A percentile compares a stretch with the other conserved stretches of the same genome.
Evolutionary conservation across 2,329 filamentous ascomycete genomes (phyloP).

Genomic region (Huntiella omanensis): DNA sequence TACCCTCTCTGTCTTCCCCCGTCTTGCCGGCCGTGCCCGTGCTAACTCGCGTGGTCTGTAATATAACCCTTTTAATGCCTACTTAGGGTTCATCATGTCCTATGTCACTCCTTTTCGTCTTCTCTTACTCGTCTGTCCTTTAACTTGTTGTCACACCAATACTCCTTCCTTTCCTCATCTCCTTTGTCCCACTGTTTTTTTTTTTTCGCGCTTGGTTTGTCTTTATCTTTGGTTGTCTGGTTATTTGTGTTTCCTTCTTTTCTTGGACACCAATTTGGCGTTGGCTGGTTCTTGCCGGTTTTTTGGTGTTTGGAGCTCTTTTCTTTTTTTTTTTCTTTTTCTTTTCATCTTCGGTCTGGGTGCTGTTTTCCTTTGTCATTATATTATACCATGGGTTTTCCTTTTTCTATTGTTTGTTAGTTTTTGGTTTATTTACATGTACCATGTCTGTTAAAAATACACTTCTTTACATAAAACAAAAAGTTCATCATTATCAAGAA

Average conservation of each 20-base stretch:
- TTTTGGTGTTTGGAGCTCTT: constrained; percentile 2
- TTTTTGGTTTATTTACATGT: background rate
- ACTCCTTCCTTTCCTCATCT: background rate
- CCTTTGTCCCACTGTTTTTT: background rate
- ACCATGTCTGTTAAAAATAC: background rate
- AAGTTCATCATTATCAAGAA: background rate
- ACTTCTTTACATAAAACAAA: constrained; percentile 1
- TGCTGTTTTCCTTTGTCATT: constrained; percentile 7
- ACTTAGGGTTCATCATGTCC: background rate
- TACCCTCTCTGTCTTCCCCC: constrained; percentile 26
- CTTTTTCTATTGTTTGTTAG: background rate
- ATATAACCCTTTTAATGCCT: background rate
- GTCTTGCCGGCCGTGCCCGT: constrained; percentile 24
- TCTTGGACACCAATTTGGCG: background rate
- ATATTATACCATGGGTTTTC: constrained; percentile 1
- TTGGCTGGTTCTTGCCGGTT: too few species aligned
- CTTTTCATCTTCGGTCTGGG: constrained; percentile 1
- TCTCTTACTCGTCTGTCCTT: background rate
- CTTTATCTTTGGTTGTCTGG: background rate
- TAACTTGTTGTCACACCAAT: background rate
- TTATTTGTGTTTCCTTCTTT: background rate
- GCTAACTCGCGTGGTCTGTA: background rate
- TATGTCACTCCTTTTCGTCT: background rate
- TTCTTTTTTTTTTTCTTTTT: constrained; percentile 1
- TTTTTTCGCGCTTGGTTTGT: background rate